Evolutionary conservation across 2,329 filamentous ascomycete genomes (phyloP), one percentile per base, ranked within the genome.

Genomic region (Sporothrix mexicana): DNA sequence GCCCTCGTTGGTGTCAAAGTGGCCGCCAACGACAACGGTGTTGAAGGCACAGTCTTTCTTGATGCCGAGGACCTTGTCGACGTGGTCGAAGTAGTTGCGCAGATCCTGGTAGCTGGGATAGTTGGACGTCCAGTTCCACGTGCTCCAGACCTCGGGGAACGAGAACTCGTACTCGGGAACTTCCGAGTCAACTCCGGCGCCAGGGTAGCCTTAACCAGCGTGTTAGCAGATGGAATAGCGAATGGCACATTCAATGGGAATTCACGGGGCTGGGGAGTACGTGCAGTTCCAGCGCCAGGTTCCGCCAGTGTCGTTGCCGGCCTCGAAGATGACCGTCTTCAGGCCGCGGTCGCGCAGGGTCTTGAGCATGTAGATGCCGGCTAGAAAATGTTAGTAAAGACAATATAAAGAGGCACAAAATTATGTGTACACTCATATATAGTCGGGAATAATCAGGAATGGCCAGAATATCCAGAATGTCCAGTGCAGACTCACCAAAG

Each of bases 41-140:
- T 88, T 85, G 78, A 90, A 90, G 0, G 84, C 81, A 41, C 82
- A 84, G 73, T 90, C 87, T 75, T 89, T 90, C 77, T 85, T 87
- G 23, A 91, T 80, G 13, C 84, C 79, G 7, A 89, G 76, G 4
- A 85, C 83, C 72, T 86, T 85, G 71, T 89, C 88, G 20, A 89
- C 84, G 68, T 89, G 86, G 17, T 88, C 84, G 77, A 91, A 91
- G 78, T 91, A 91, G 3, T 78, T 77, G 13, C 85, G 83, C 0
- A 91, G 81, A 61, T 91, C 86, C 30, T 82, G 74, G 30, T 84
- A 86, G 12, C 79, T 83, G 0, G 88, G 87, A 68, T 87, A 89
- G 72, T 85, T 84, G 74, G 79, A 83, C 0, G 81, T 80, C 86
- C 88, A 91, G 49, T 82, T 88, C 88, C 88, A 91, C 3, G 84